Evolutionary conservation across 2,329 filamentous ascomycete genomes (phyloP).

Genomic region (Colletotrichum graminicola): DNA sequence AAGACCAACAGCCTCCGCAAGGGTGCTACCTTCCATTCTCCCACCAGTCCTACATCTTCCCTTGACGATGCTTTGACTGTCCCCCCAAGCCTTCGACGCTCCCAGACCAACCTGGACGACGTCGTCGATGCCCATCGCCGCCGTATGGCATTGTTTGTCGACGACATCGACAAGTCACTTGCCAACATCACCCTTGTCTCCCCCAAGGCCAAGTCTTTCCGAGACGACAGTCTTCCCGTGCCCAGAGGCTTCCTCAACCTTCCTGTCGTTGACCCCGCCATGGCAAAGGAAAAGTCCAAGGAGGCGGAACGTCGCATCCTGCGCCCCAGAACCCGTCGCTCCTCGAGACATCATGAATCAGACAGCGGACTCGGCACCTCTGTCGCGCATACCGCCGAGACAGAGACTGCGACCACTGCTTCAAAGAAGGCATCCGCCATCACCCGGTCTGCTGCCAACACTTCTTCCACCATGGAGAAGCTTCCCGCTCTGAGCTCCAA

Average conservation of each 20-base stretch:
- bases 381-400: conserved; percentile 70
- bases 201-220: conserved; percentile 57
- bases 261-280: conserved; percentile 64
- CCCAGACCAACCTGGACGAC: conserved; percentile 78
- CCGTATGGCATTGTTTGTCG: conserved; percentile 75
- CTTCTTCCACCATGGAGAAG: conserved; percentile 60
- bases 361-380: conserved; percentile 93
- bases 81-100: conserved; percentile 71
- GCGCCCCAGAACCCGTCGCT: conserved; percentile 67
- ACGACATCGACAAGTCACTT: conserved; percentile 73
- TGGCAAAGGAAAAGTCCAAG: conserved; percentile 54
- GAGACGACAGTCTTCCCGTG: conserved; percentile 70
- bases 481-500: conserved; percentile 74
- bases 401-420: conserved; percentile 58
- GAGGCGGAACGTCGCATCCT: conserved; percentile 62
- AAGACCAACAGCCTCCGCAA: conserved; percentile 74
- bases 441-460: conserved; percentile 67
- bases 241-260: conserved; percentile 70
- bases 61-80: conserved; percentile 57
- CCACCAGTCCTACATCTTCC: conserved; percentile 52
- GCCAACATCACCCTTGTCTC: conserved; percentile 59
- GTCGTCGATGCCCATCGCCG: conserved; percentile 77
- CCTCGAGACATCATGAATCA: conserved; percentile 76
- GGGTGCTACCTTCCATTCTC: conserved; percentile 75
- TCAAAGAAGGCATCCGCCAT: conserved; percentile 67